Evolutionary conservation across 164 flowering plant genomes (phyloP).

Genomic region (Magnolia officinalis): DNA sequence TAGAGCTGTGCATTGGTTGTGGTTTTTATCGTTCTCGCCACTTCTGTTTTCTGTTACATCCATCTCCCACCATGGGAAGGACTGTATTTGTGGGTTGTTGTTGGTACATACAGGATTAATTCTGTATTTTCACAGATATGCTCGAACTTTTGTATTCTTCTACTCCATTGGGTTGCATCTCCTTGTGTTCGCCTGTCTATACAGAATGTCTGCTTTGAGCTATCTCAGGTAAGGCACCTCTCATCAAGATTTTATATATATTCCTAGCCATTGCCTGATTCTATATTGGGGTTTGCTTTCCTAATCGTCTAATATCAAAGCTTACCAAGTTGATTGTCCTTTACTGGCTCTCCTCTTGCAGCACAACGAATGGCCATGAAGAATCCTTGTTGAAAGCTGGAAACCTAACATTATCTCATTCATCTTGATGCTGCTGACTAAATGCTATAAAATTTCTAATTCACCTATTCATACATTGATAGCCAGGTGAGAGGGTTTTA

Average conservation of each 20-base stretch:
- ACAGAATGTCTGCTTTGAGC: constrained; percentile 89
- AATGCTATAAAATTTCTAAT: not conserved
- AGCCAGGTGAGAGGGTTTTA: not conserved
- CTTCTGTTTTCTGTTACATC: not conserved
- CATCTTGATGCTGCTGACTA: not conserved
- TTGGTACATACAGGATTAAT: not conserved
- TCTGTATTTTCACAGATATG: constrained; percentile 53
- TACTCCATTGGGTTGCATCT: constrained; percentile 94
- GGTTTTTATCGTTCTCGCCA: too few relatives aligned
- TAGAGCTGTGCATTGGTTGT: too few relatives aligned
- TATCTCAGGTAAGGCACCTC: constrained; percentile 60
- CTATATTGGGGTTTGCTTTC: not conserved
- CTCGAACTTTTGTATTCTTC: constrained; percentile 87
- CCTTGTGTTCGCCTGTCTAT: constrained; percentile 85
- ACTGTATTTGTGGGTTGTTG: not conserved
- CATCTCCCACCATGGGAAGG: too few relatives aligned
- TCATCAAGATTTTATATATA: not conserved
- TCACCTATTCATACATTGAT: not conserved
- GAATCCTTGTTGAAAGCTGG: constrained; percentile 27
- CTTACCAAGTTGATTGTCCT: not conserved
- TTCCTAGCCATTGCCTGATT: not conserved
- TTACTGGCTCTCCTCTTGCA: constrained; percentile 1
- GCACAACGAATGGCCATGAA: constrained; percentile 12
- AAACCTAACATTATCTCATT: constrained; percentile 2
- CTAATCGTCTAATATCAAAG: not conserved